Evolutionary conservation across 2,329 filamentous ascomycete genomes (phyloP).

Genomic region (Fusarium subglutinans): DNA sequence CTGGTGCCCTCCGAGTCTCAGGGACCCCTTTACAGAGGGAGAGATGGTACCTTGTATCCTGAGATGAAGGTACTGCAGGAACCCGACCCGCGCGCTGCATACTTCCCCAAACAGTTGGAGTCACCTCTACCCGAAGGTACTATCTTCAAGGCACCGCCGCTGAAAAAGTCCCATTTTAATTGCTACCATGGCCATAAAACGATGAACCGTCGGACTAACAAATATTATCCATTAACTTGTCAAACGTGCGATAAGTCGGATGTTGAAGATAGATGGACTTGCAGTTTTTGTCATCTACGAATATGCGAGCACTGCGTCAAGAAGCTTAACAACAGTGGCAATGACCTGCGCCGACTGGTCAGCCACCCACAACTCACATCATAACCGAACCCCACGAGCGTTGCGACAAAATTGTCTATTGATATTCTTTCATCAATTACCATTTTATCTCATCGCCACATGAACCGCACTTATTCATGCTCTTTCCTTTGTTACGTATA

Average conservation of each 20-base stretch:
- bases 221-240: conserved; percentile 61
- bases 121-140: conserved; percentile 45
- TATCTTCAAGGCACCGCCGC: conserved; percentile 53
- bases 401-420: neutral
- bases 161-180: conserved; percentile 55
- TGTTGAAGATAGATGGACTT: conserved; percentile 56
- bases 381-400: neutral
- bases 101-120: conserved; percentile 50
- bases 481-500: conserved; percentile 36
- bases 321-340: conserved; percentile 52
- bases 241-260: conserved; percentile 61
- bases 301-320: conserved; percentile 61
- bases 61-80: conserved; percentile 51
- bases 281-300: conserved; percentile 61
- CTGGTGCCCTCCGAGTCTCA: conserved; percentile 48
- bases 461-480: neutral
- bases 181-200: conserved; percentile 60
- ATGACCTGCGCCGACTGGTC: conserved; percentile 56
- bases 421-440: neutral
- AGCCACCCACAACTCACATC: conserved; percentile 35
- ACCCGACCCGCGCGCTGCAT: conserved; percentile 49
- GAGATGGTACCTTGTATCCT: conserved; percentile 53
- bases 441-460: neutral
- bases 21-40: conserved; percentile 48
- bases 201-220: conserved; percentile 61